These are phyloP conservation scores for Hygrocybe punicea DNA, from an alignment of 768 basidiomycete genomes.

Conservation along the genomic window DNA sequence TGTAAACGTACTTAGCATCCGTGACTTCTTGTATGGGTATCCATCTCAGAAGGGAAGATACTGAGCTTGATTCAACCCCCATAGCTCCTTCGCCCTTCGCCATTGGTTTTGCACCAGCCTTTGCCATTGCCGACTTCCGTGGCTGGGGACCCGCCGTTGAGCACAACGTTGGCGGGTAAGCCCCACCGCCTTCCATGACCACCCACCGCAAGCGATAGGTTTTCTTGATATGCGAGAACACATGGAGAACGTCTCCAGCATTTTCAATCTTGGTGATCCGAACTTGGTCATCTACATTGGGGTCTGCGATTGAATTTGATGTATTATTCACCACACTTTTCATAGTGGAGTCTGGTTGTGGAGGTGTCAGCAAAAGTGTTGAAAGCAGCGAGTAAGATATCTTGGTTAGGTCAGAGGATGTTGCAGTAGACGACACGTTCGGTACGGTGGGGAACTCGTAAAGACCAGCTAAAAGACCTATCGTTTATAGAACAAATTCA, in stretches of 20 bases:
- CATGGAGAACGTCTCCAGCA: conserved; percentile 67
- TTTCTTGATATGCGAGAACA: conserved; percentile 89
- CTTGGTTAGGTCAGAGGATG: conserved; percentile 27
- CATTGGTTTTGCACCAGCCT: conserved; percentile 3
- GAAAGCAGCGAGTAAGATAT: conserved; percentile 38
- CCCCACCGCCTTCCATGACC: conserved; percentile 52
- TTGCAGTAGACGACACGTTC: conserved; percentile 50
- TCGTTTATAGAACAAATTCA: conserved; percentile 5
- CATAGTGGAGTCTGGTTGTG: conserved; percentile 14
- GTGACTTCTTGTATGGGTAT: conserved; percentile 51
- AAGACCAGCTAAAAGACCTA: conserved; percentile 87
- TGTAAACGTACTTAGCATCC: conserved; percentile 55
- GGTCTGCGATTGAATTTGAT: background rate
- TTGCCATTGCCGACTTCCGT: conserved; percentile 7
- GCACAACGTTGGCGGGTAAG: conserved; percentile 37
- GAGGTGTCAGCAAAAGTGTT: conserved; percentile 36
- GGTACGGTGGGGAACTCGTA: conserved; percentile 78
- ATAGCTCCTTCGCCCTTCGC: conserved; percentile 13
- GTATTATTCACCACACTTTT: background rate
- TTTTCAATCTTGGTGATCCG: conserved; percentile 46
- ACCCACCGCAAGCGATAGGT: conserved; percentile 79
- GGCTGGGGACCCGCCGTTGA: conserved; percentile 1
- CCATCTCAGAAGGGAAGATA: conserved; percentile 44
- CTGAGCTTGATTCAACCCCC: conserved; percentile 14
- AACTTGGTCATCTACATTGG: conserved; percentile 6